Percentiles rank a stretch among this genome's conserved stretches.
phyloP scores from a whole-genome alignment of 2,329 filamentous ascomycete genomes.

The Elsinoe perseae region DNA sequence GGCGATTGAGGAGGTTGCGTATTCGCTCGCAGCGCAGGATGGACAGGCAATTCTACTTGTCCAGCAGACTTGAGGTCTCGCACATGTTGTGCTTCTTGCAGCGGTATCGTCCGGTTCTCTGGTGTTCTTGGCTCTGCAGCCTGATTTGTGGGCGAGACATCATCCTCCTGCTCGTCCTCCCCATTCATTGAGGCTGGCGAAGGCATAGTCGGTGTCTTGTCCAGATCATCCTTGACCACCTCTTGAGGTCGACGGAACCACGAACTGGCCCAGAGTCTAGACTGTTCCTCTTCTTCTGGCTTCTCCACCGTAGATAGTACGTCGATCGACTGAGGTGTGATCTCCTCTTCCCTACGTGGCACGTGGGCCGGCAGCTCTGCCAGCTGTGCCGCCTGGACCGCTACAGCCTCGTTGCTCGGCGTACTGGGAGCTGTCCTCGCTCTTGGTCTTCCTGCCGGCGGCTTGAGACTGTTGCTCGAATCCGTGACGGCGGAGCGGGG shows the following conservation, averaged over 20 bases:
- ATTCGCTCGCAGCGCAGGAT: background rate
- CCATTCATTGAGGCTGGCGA: background rate
- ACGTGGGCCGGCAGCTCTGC: constrained; percentile 6
- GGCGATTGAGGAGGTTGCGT: background rate
- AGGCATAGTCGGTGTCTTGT: constrained; percentile 9
- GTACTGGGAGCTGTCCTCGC: constrained; percentile 10
- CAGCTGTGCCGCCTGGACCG: background rate
- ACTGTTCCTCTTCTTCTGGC: constrained; percentile 7
- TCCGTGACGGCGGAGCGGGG: constrained; percentile 9
- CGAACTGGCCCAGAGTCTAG: constrained; percentile 4
- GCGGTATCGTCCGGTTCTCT: background rate
- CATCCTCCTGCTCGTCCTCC: background rate
- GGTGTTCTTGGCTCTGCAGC: background rate
- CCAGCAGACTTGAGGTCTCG: constrained; percentile 1
- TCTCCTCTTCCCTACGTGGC: background rate
- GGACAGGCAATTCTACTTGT: background rate
- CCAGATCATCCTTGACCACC: constrained; percentile 2
- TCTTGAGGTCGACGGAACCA: constrained; percentile 12
- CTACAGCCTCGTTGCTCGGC: constrained; percentile 3
- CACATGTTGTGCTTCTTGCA: background rate
- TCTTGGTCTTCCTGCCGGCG: constrained; percentile 8
- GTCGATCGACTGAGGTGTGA: constrained; percentile 3
- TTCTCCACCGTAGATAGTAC: background rate
- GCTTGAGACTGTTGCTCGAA: constrained; percentile 3
- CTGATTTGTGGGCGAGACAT: constrained; percentile 4